A percentile compares a stretch with the other conserved stretches of the same genome.
Conservation (phyloP, 371 early-diverging fungal species). For the Chytridiales sp. region DNA sequence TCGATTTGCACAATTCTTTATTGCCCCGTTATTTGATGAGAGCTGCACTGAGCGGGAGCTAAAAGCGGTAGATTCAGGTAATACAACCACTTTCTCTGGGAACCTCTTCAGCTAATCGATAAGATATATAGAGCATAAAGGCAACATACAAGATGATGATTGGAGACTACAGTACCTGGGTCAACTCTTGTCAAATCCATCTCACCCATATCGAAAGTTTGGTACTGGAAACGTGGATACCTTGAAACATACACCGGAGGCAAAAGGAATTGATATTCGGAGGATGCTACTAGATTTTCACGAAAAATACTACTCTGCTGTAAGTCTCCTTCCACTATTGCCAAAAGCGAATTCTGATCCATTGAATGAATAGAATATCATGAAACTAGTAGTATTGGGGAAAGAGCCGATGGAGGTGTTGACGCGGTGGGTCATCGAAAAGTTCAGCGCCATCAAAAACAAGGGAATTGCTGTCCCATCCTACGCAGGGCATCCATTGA, state of each 20-base stretch:
- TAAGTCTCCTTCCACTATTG: neutral
- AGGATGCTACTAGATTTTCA: constrained; percentile 85
- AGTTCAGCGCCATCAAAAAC: constrained; percentile 75
- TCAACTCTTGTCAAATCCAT: constrained; percentile 70
- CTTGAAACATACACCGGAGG: constrained; percentile 69
- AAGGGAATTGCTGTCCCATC: constrained; percentile 59
- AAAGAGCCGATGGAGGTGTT: constrained; percentile 83
- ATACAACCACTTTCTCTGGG: neutral
- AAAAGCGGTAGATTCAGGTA: constrained; percentile 88
- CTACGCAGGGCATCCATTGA: constrained; percentile 73
- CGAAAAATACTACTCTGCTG: constrained; percentile 81
- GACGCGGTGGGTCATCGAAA: constrained; percentile 75
- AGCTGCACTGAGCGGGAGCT: constrained; percentile 90
- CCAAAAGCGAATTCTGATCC: neutral
- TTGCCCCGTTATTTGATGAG: constrained; percentile 80
- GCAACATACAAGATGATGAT: constrained; percentile 81
- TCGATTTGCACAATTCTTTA: constrained; percentile 93
- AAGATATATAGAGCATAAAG: constrained; percentile 72
- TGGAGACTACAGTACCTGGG: constrained; percentile 88
- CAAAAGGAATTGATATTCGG: constrained; percentile 77
- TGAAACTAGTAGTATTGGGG: constrained; percentile 91
- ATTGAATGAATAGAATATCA: constrained; percentile 62
- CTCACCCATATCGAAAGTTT: constrained; percentile 86
- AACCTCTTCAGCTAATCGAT: neutral
- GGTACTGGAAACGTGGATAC: constrained; percentile 84